These are phyloP conservation scores for Arabidopsis hybrid DNA, from an alignment of 441 rosid genomes.

Conservation along the genomic window DNA sequence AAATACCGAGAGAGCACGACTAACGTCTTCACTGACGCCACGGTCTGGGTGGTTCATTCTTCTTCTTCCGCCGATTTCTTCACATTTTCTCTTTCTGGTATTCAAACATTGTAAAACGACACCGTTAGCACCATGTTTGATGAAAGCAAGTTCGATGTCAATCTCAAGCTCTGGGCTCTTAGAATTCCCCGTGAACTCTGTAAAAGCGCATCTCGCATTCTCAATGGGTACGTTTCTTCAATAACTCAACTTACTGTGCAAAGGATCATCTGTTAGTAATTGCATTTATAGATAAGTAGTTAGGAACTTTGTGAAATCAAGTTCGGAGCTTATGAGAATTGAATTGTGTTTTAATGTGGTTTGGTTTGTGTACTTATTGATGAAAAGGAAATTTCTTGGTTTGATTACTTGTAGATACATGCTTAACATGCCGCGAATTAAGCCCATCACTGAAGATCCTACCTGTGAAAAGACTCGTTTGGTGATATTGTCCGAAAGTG, in stretches of 20 bases:
- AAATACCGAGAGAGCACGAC: conserved; percentile 1
- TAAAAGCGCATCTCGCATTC: conserved; percentile 62
- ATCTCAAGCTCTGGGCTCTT: conserved; percentile 75
- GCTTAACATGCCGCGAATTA: conserved; percentile 80
- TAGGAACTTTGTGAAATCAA: too few relatives aligned
- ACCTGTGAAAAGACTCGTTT: conserved; percentile 65
- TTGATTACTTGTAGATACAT: conserved; percentile 60
- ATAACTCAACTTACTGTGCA: neutral
- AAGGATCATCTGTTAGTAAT: neutral
- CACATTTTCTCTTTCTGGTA: neutral
- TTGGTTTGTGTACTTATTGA: too few relatives aligned
- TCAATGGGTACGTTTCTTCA: conserved; percentile 66
- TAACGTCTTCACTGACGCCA: neutral
- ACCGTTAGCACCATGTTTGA: conserved; percentile 55
- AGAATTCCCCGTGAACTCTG: conserved; percentile 86
- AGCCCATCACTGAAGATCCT: conserved; percentile 86
- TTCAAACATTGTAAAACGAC: neutral
- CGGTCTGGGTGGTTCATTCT: neutral
- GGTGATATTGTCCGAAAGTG: conserved; percentile 72
- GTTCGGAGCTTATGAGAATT: too few relatives aligned
- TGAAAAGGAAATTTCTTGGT: neutral
- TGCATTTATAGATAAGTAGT: too few relatives aligned
- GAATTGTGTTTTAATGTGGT: neutral
- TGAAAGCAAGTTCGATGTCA: conserved; percentile 76
- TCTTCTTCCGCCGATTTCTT: conserved; percentile 17